Conservation (phyloP, 495 filamentous ascomycete species). For the Terfezia boudieri region DNA sequence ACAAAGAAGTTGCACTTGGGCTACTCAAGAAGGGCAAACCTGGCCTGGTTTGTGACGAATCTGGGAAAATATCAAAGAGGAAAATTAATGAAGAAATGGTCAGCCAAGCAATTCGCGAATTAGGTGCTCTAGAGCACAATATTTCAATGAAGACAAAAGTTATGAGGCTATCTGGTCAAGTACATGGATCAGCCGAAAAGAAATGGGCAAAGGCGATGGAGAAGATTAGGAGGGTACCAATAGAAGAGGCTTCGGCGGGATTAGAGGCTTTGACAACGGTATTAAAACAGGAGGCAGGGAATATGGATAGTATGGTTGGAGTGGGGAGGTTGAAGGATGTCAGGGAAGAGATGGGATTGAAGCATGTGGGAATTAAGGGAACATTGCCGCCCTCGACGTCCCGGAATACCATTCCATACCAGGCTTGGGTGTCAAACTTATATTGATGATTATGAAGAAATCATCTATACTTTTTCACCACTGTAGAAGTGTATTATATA, state of each 20-base stretch:
- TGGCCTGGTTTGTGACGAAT: background rate
- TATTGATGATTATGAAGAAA: conserved; percentile 1
- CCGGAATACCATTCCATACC: background rate
- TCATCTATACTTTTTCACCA: background rate
- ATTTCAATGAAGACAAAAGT: background rate
- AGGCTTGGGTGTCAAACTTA: background rate
- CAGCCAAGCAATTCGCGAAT: background rate
- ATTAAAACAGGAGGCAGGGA: background rate
- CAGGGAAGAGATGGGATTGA: conserved; percentile 1
- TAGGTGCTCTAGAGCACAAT: background rate
- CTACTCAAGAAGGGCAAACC: conserved; percentile 4
- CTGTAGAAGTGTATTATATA: background rate
- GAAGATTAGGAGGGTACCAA: background rate
- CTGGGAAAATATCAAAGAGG: background rate
- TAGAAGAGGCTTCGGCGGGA: background rate
- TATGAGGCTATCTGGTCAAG: background rate
- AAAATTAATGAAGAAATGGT: background rate
- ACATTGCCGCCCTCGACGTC: background rate
- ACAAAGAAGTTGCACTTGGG: conserved; percentile 8
- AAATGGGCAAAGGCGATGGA: background rate
- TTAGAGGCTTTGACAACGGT: background rate
- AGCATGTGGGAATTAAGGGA: background rate
- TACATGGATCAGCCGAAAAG: background rate
- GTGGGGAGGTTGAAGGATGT: background rate
- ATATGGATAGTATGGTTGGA: background rate